Base-by-base conservation (phyloP, 2,329 filamentous ascomycete species). In the Trichophyton rubrum region DNA sequence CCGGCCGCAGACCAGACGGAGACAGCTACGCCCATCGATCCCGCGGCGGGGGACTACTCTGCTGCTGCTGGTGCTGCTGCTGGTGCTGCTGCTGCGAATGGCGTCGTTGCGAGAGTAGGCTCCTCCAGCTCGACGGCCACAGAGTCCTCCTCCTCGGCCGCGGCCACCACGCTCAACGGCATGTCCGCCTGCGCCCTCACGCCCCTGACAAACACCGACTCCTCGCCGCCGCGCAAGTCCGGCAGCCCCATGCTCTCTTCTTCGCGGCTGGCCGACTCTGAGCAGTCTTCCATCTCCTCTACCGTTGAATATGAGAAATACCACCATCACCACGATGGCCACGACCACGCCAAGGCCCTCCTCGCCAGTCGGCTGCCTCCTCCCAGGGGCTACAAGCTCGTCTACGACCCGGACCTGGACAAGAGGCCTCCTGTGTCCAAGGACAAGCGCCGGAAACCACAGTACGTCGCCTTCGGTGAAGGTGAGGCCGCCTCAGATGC, bases 51-150 rank as follows among this genome's bases (percentile, higher is more conserved):
- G n/a, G n/a, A n/a, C 33, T 38, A 38, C 9, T 9, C 33, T 9
- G 9, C 33, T 13, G 33, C 33, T 38, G 1, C 33, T 13, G 8
- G 9, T 38, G 0, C 33, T 38, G 1, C 30, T 33, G 11, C n/a
- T 8, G 15, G 17, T 24, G 17, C 17, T 3, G n/a, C 13, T 8
- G 15, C 8, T 7, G 9, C 53, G 53, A 59, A 59, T 35, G 33
- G 53, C 49, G 55, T 62, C 61, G 66, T 64, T 43, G 47, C 87
- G 69, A 87, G 83, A 64, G 80, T 85, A 67, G 86, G 83, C 68
- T 90, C 88, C 58, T 82, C 85, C 61, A 89, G 85, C 74, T 90
- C 87, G 69, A 79, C 82, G 61, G 90, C 85, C 75, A 83, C 85
- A 59, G 80, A 81, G 58, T 89, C 86, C 51, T 89, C 89, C 60